phyloP scores from a whole-genome alignment of 1,284 basidiomycete species.

The Pulchroboletus neoregius region DNA sequence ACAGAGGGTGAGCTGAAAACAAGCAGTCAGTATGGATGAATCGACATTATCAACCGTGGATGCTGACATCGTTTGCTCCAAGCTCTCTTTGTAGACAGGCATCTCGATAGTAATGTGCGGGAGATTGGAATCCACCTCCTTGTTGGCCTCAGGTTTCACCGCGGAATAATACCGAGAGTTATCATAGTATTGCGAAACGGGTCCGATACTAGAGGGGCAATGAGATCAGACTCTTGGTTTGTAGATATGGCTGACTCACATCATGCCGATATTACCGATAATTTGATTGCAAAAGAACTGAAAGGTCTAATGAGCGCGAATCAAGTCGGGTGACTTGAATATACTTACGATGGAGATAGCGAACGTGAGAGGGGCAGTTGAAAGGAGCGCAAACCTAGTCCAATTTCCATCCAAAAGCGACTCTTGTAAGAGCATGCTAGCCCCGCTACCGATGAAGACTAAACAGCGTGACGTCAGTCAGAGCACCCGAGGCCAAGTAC shows the following conservation, averaged over 20 bases:
- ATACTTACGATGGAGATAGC: conserved; percentile 66
- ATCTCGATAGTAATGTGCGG: conserved; percentile 76
- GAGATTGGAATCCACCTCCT: conserved; percentile 53
- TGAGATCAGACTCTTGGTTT: background rate
- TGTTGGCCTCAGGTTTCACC: conserved; percentile 52
- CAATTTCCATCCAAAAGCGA: conserved; percentile 61
- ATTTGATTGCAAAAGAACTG: conserved; percentile 65
- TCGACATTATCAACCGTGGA: conserved; percentile 22
- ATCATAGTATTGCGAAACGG: conserved; percentile 71
- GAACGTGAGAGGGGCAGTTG: conserved; percentile 65
- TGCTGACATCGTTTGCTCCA: conserved; percentile 64
- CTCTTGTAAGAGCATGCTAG: conserved; percentile 58
- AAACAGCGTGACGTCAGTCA: conserved; percentile 18
- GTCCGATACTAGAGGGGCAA: conserved; percentile 49
- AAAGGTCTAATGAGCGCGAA: conserved; percentile 24
- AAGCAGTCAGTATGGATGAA: conserved; percentile 61
- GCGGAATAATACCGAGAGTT: conserved; percentile 73
- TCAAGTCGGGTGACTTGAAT: background rate
- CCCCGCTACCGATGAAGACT: conserved; percentile 62
- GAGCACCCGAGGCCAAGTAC: background rate
- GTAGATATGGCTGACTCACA: conserved; percentile 34
- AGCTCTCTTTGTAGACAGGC: conserved; percentile 79
- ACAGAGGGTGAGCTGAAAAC: conserved; percentile 63
- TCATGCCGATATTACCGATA: conserved; percentile 55
- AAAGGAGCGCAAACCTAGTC: conserved; percentile 61